phyloP scores from a whole-genome alignment of 2,329 filamentous ascomycete species.

The Exophiala aquamarina region DNA sequence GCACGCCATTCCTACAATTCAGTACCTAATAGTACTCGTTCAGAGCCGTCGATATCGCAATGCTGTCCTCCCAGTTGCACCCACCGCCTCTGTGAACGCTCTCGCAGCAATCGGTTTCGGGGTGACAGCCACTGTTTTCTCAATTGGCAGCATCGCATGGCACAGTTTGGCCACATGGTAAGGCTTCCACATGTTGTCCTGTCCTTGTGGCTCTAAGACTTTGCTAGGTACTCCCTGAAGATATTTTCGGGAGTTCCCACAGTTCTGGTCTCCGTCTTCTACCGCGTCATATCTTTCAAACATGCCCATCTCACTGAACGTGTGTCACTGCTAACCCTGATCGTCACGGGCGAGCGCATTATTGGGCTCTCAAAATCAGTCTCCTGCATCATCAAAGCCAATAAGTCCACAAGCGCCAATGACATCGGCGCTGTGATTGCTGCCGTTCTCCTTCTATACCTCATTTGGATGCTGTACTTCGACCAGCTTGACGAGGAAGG shows the following conservation, averaged over 20 bases:
- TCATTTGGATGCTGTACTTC: slow-evolving; percentile 64
- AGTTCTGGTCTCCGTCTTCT: slow-evolving; percentile 55
- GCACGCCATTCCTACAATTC: neutral
- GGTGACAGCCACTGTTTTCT: slow-evolving; percentile 36
- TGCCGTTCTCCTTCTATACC: slow-evolving; percentile 32
- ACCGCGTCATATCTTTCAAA: slow-evolving; percentile 59
- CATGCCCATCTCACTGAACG: slow-evolving; percentile 64
- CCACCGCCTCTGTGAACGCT: neutral
- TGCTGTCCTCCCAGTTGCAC: slow-evolving; percentile 22
- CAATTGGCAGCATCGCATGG: neutral
- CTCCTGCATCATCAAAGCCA: neutral
- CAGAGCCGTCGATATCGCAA: slow-evolving; percentile 53
- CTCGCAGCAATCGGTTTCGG: slow-evolving; percentile 9
- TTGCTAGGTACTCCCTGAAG: neutral
- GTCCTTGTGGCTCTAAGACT: neutral
- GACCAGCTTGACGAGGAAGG: slow-evolving; percentile 51
- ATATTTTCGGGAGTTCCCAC: slow-evolving; percentile 42
- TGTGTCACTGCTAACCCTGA: slow-evolving; percentile 63
- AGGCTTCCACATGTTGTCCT: slow-evolving; percentile 40
- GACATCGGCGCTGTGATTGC: neutral
- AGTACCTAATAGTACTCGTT: slow-evolving; percentile 46
- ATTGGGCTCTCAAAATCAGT: slow-evolving; percentile 48
- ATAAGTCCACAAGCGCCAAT: neutral
- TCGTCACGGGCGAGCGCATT: slow-evolving; percentile 66
- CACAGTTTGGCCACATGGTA: slow-evolving; percentile 44